A percentile compares a stretch with the other conserved stretches of the same genome.
Evolutionary conservation across 2,329 filamentous ascomycete species (phyloP).

Genomic region (Venturia pyrina): DNA sequence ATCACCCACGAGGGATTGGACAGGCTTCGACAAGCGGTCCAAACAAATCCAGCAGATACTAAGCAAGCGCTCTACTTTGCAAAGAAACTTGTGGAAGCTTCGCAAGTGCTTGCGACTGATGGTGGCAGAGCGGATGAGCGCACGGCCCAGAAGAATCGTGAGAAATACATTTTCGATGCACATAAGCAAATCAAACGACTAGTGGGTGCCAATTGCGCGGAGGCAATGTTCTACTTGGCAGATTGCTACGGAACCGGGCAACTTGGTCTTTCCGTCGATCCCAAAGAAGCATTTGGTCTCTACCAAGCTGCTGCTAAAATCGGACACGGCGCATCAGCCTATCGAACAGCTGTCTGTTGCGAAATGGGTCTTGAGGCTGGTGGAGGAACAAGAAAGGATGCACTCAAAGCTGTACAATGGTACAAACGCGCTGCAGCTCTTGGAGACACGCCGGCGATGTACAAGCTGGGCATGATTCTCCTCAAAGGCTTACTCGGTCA

Average conservation of each 20-base stretch:
- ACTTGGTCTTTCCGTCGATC: conserved; percentile 69
- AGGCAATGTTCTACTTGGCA: conserved; percentile 89
- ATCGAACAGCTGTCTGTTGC: conserved; percentile 92
- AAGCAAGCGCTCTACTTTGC: conserved; percentile 62
- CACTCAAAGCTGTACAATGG: conserved; percentile 93
- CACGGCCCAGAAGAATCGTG: conserved; percentile 54
- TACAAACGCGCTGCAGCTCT: conserved; percentile 87
- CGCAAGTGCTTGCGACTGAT: conserved; percentile 67
- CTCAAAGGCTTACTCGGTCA: conserved; percentile 92
- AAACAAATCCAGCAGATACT: conserved; percentile 62
- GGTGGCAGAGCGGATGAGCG: conserved; percentile 60
- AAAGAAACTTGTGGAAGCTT: conserved; percentile 78
- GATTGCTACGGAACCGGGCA: conserved; percentile 78
- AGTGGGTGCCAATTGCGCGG: conserved; percentile 58
- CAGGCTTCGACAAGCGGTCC: conserved; percentile 57
- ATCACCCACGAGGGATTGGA: conserved; percentile 75
- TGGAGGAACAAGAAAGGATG: conserved; percentile 83
- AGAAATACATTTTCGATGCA: conserved; percentile 75
- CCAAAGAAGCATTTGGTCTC: conserved; percentile 84
- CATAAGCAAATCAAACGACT: conserved; percentile 90
- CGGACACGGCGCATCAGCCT: conserved; percentile 77
- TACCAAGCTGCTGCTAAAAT: conserved; percentile 91
- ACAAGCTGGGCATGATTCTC: conserved; percentile 94
- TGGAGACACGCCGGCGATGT: conserved; percentile 90
- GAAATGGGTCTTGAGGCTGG: conserved; percentile 93